Evolutionary conservation across 768 basidiomycete genomes (phyloP).

Genomic region (Galerina sulciceps): DNA sequence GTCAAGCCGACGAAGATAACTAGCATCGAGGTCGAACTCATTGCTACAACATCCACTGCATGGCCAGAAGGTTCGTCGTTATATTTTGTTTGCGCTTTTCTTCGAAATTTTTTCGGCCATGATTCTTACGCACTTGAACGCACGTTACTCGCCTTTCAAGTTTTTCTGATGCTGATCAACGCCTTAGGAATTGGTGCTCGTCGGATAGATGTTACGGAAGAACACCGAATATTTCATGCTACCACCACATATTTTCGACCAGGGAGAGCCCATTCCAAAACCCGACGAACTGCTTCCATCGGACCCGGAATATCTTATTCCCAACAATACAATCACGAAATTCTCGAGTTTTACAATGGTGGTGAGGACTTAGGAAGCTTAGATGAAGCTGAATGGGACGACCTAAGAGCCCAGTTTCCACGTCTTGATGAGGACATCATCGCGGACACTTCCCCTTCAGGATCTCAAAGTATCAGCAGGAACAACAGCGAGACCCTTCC

Average conservation of each 20-base stretch:
- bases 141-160: neutral
- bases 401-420: slow-evolving; percentile 1
- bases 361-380: slow-evolving; percentile 31
- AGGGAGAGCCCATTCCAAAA: slow-evolving; percentile 31
- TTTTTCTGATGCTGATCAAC: neutral
- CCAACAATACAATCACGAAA: slow-evolving; percentile 20
- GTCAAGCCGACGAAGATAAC: slow-evolving; percentile 84
- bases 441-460: neutral
- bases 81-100: neutral
- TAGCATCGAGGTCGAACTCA: slow-evolving; percentile 80
- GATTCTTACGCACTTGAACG: too few species aligned
- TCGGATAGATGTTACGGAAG: slow-evolving; percentile 77
- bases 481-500: slow-evolving; percentile 9
- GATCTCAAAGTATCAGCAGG: slow-evolving; percentile 9
- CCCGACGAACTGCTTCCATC: slow-evolving; percentile 46
- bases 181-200: slow-evolving; percentile 66
- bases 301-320: slow-evolving; percentile 47
- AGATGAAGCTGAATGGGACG: slow-evolving; percentile 29
- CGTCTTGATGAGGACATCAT: slow-evolving; percentile 3
- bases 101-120: neutral
- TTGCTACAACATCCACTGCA: slow-evolving; percentile 69
- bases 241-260: slow-evolving; percentile 78
- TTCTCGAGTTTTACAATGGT: slow-evolving; percentile 24
- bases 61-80: slow-evolving; percentile 85
- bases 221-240: slow-evolving; percentile 73